These are phyloP conservation scores for Agaricus blazei DNA, from an alignment of 768 basidiomycete genomes.

Conservation along the genomic window DNA sequence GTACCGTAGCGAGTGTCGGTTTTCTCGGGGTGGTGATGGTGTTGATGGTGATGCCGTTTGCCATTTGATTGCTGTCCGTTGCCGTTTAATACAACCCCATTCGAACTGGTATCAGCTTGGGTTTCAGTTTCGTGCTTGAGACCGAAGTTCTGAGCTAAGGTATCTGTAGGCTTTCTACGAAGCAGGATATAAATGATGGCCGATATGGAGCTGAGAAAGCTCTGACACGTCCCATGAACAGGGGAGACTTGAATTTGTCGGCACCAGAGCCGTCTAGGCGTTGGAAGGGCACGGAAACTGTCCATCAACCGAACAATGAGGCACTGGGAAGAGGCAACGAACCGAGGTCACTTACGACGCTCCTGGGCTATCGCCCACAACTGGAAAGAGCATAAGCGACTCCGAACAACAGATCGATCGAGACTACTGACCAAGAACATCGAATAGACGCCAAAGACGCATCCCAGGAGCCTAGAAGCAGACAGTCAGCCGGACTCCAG, in stretches of 20 bases:
- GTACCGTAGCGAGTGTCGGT: slow-evolving; percentile 31
- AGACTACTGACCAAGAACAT: slow-evolving; percentile 73
- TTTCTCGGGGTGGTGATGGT: slow-evolving; percentile 25
- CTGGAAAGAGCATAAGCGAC: slow-evolving; percentile 29
- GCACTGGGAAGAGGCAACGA: background rate
- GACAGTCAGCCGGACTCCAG: background rate
- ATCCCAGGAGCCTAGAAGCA: slow-evolving; percentile 57
- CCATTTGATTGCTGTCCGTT: slow-evolving; percentile 27
- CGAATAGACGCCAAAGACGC: slow-evolving; percentile 84
- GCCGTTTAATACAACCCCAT: slow-evolving; percentile 24
- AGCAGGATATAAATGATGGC: slow-evolving; percentile 72
- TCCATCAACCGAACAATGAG: background rate
- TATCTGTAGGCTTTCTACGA: slow-evolving; percentile 49
- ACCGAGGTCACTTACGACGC: slow-evolving; percentile 51
- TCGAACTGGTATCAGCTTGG: slow-evolving; percentile 16
- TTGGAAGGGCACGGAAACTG: slow-evolving; percentile 83
- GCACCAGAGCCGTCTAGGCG: slow-evolving; percentile 56
- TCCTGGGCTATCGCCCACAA: slow-evolving; percentile 95
- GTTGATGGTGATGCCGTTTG: slow-evolving; percentile 23
- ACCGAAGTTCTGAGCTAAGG: slow-evolving; percentile 56
- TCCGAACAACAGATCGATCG: background rate
- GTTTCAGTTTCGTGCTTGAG: slow-evolving; percentile 34
- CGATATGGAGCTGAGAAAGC: slow-evolving; percentile 68
- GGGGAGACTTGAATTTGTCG: slow-evolving; percentile 78
- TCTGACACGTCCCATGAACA: slow-evolving; percentile 85